These are phyloP conservation scores for Pholiota adiposa DNA, from an alignment of 1,284 basidiomycete species.

Conservation along the genomic window DNA sequence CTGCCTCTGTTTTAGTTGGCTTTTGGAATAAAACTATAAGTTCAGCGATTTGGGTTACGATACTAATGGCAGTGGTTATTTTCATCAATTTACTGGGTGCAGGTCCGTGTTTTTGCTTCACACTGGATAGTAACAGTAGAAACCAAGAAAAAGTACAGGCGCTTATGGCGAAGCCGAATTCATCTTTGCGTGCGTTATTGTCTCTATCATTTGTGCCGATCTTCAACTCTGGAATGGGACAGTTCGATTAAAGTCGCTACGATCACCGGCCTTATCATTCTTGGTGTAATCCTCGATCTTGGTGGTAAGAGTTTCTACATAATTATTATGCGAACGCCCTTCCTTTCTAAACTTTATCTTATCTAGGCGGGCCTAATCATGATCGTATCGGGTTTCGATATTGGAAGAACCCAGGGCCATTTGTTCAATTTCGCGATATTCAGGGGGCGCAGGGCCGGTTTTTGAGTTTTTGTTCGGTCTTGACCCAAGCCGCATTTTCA, in stretches of 20 bases:
- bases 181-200: conserved; percentile 55
- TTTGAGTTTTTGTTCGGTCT: conserved; percentile 70
- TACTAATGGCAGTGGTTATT: conserved; percentile 76
- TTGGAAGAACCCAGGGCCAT: conserved; percentile 78
- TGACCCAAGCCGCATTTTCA: conserved; percentile 82
- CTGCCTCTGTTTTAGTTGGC: conserved; percentile 79
- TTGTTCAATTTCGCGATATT: conserved; percentile 60
- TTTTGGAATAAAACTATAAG: conserved; percentile 70
- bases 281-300: conserved; percentile 73
- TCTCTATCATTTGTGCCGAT: background rate
- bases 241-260: conserved; percentile 82
- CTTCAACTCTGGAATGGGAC: conserved; percentile 11
- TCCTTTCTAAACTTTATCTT: background rate
- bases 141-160: conserved; percentile 34
- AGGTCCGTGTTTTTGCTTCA: conserved; percentile 37
- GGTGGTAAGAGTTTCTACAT: conserved; percentile 49
- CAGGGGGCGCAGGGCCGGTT: conserved; percentile 66
- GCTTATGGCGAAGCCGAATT: conserved; percentile 79
- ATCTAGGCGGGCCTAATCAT: conserved; percentile 46
- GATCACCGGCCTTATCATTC: conserved; percentile 65
- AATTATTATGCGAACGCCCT: background rate
- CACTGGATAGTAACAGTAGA: background rate
- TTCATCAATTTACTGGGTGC: conserved; percentile 80
- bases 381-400: conserved; percentile 63
- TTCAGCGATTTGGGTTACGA: conserved; percentile 76